Evolutionary conservation across 2,329 filamentous ascomycete species (phyloP).

Genomic region (Lachnellula arida): DNA sequence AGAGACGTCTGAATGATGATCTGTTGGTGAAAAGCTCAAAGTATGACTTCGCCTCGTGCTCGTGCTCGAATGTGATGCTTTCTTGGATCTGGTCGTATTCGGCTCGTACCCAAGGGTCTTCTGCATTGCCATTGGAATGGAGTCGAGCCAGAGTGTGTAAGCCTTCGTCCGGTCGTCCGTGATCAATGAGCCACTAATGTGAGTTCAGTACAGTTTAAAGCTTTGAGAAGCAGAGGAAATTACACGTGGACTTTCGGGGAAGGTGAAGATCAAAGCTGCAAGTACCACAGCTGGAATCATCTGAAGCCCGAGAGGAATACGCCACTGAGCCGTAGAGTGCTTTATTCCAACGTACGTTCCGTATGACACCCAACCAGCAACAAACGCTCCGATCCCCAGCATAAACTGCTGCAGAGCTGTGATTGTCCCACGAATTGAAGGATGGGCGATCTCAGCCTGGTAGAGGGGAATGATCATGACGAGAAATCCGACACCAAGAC

Average conservation of each 20-base stretch:
- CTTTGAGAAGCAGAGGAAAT: background rate
- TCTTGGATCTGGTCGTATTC: slow-evolving; percentile 62
- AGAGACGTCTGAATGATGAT: slow-evolving; percentile 58
- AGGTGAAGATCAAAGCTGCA: slow-evolving; percentile 52
- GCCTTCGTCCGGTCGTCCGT: slow-evolving; percentile 51
- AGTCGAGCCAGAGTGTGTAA: slow-evolving; percentile 54
- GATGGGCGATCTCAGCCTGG: slow-evolving; percentile 75
- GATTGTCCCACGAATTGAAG: slow-evolving; percentile 66
- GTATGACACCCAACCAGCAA: slow-evolving; percentile 70
- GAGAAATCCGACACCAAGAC: slow-evolving; percentile 50
- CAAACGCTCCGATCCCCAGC: slow-evolving; percentile 69
- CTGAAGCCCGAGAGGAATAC: slow-evolving; percentile 46
- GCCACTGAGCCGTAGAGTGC: slow-evolving; percentile 30
- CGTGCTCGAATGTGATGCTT: slow-evolving; percentile 55
- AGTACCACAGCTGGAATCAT: slow-evolving; percentile 52
- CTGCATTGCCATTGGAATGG: slow-evolving; percentile 54
- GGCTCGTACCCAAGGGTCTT: slow-evolving; percentile 57
- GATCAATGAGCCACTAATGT: slow-evolving; percentile 54
- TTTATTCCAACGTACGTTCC: slow-evolving; percentile 41
- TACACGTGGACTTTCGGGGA: slow-evolving; percentile 52
- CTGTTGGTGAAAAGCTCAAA: slow-evolving; percentile 54
- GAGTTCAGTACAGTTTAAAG: background rate
- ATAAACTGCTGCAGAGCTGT: slow-evolving; percentile 79
- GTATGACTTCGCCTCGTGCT: slow-evolving; percentile 60
- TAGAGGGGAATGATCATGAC: slow-evolving; percentile 51